These are phyloP conservation scores for Trichosporon inkin DNA, from an alignment of 1,284 basidiomycete genomes.

Conservation along the genomic window DNA sequence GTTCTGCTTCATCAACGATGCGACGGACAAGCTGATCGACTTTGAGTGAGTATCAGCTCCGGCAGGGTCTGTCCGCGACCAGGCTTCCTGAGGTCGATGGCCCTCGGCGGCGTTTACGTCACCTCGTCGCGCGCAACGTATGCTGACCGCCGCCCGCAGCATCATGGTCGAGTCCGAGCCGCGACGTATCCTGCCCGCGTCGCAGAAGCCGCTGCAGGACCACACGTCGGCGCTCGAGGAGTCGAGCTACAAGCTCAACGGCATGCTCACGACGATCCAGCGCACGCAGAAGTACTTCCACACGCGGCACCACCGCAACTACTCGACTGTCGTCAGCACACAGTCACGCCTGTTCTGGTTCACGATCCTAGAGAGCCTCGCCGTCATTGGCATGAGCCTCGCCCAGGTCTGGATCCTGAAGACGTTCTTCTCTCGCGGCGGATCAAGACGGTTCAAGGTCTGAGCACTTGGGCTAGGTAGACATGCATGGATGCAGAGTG, in stretches of 20 bases:
- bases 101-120: not conserved
- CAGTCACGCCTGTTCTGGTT: conserved; percentile 75
- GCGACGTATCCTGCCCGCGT: conserved; percentile 70
- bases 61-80: not conserved
- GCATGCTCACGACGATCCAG: conserved; percentile 78
- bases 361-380: conserved; percentile 69
- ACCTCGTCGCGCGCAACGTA: not conserved
- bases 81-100: too few relatives aligned
- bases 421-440: conserved; percentile 76
- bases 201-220: conserved; percentile 65
- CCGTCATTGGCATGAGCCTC: conserved; percentile 70
- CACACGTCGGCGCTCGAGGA: conserved; percentile 89
- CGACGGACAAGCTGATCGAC: conserved; percentile 85
- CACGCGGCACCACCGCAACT: conserved; percentile 41
- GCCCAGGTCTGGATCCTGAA: conserved; percentile 84
- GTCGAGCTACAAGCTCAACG: conserved; percentile 82
- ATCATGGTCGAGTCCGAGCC: conserved; percentile 97
- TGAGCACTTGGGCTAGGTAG: not conserved
- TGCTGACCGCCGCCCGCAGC: conserved; percentile 29
- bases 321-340: conserved; percentile 42
- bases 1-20: conserved; percentile 98
- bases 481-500: not conserved
- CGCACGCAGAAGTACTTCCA: conserved; percentile 76
- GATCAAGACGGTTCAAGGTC: conserved; percentile 8
- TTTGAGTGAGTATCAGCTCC: conserved; percentile 61